Conservation (phyloP, 768 basidiomycete genomes). For the Pilatotrama ljubarskyi region DNA sequence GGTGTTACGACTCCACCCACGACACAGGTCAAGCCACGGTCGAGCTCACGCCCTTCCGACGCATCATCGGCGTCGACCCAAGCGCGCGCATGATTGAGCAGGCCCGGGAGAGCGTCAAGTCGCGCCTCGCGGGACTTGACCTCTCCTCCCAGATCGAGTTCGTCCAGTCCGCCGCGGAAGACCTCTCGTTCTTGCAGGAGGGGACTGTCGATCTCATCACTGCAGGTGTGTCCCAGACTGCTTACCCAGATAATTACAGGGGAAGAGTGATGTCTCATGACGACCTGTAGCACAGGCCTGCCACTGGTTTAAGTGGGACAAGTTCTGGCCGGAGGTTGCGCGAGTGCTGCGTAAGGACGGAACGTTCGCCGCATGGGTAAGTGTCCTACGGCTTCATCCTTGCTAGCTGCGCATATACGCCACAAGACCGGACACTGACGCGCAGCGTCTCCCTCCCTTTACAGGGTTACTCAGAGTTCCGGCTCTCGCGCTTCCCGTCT, state of each 20-base stretch:
- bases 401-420: not conserved
- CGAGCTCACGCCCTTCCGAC: conserved; percentile 53
- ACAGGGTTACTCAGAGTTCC: conserved; percentile 62
- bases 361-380: conserved; percentile 73
- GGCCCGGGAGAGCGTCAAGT: conserved; percentile 29
- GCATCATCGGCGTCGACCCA: conserved; percentile 76
- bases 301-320: conserved; percentile 80
- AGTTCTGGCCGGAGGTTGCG: conserved; percentile 67
- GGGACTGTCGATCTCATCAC: conserved; percentile 65
- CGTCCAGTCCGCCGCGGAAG: conserved; percentile 50
- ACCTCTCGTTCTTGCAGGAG: conserved; percentile 48
- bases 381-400: conserved; percentile 19
- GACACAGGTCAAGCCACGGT: conserved; percentile 71
- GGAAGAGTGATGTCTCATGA: not conserved
- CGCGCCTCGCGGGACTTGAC: conserved; percentile 9
- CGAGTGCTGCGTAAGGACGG: conserved; percentile 63
- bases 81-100: conserved; percentile 67
- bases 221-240: conserved; percentile 49
- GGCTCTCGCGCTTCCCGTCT: conserved; percentile 59
- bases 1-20: not conserved
- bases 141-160: conserved; percentile 34
- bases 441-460: not conserved
- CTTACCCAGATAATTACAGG: too few relatives aligned
- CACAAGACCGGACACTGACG: not conserved
- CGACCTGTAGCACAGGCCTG: conserved; percentile 63